phyloP scores from a whole-genome alignment of 2,329 filamentous ascomycete species.

The Botrytis deweyae region DNA sequence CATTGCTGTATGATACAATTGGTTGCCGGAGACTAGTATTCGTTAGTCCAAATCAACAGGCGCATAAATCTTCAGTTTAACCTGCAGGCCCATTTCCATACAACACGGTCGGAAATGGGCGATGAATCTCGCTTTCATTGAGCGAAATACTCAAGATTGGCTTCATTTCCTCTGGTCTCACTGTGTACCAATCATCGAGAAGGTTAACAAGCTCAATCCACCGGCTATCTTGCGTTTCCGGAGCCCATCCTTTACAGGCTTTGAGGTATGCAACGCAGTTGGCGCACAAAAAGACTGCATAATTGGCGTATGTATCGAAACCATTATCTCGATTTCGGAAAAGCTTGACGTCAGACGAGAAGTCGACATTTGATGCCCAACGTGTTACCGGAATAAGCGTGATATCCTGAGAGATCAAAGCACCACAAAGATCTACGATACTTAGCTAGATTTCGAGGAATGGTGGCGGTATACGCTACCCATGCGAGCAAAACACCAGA shows the following conservation, averaged over 20 bases:
- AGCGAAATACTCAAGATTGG: constrained; percentile 42
- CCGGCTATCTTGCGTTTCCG: constrained; percentile 35
- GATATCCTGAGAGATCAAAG: constrained; percentile 50
- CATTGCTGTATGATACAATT: constrained; percentile 40
- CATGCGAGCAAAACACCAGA: constrained; percentile 57
- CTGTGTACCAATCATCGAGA: constrained; percentile 45
- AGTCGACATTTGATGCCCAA: constrained; percentile 44
- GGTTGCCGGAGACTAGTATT: constrained; percentile 39
- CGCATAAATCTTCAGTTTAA: no score
- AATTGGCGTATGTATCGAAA: constrained; percentile 52
- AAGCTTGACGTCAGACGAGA: constrained; percentile 35
- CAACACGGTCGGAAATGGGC: constrained; percentile 28
- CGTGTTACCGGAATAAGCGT: constrained; percentile 50
- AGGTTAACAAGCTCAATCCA: constrained; percentile 45
- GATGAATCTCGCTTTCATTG: constrained; percentile 34
- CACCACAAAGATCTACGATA: constrained; percentile 49
- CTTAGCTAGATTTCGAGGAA: not conserved
- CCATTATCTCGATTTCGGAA: constrained; percentile 40
- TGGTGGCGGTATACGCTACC: constrained; percentile 34
- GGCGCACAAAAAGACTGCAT: constrained; percentile 50
- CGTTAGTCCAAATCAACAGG: no score
- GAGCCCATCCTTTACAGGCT: constrained; percentile 19
- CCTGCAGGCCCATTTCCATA: constrained; percentile 25
- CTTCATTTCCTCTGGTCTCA: constrained; percentile 41
- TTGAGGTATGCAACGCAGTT: constrained; percentile 45